Evolutionary conservation across 176 grass and related monocot species (phyloP), one percentile per base, ranked within the genome.

Genomic region (Urochloa ruziziensis): DNA sequence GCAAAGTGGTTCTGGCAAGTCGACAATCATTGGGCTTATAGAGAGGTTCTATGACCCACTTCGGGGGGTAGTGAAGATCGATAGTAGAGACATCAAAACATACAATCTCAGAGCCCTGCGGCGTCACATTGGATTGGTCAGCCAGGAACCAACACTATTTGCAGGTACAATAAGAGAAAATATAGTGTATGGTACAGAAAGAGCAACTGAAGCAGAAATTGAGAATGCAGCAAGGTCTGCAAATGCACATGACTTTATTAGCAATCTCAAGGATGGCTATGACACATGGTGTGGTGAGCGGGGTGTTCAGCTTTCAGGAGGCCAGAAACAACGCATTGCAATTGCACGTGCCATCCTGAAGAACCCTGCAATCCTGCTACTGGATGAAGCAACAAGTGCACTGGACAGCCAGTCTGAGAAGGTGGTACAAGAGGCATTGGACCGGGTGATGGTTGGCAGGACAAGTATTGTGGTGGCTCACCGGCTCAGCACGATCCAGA

Each of bases 1-100:
- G 47, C 96, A 99, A 74, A 99, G 96, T 82, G 96, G 96, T 48
- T 99, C 93, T 28, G 96, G 96, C 15, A 99, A 99, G 89, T 99
- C 96, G 8, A 99, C 96, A 37, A 90, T 99, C 77, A 96, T 99
- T 7, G 86, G 96, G 10, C 91, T 99, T 24, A 93, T 99, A 62
- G 96, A 99, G 81, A 75, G 93, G 58, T 99, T 99, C 89, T 99
- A 99, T 6, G 93, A 99, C 62, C 96, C 96, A 18, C 71, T 94
- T 28, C 89, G 83, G 74, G 96, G 96, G 10, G 75, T 70, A 0
- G 81, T 99, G 5, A 96, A 73, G 70, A 94, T 99, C 10, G 96
- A 96, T 77, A 91, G 96, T 27, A 88, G 49, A 42, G 85, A 94
- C 60, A 88, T 99, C 54, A 92, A 87, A 85, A 82, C 80, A 30